Base-by-base conservation (phyloP, 441 rosid species). In the Geranium incanum region DNA sequence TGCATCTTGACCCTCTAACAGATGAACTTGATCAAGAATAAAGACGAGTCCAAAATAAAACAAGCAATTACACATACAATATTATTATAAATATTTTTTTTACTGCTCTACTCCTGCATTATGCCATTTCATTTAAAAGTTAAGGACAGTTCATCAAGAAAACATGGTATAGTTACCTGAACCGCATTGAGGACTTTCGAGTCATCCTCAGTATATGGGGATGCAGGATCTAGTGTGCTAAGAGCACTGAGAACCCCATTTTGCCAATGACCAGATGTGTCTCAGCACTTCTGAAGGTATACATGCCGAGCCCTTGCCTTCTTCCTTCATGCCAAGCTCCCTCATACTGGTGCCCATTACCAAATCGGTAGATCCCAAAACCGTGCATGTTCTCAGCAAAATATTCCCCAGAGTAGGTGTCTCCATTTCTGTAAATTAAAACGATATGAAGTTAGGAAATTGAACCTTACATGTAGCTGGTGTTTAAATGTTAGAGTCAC, bases 321-420 rank as follows among this genome's bases (percentile, higher is more conserved):
- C 82, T 86, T 68, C 93, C 90, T 71, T 88, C 93, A 66, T 88
- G 93, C 93, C 93, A 88, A 21, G 90, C 90, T 73, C 89, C 90
- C 72, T 88, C 93, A 63, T 86, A 88, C 52, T 71, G 73, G 50
- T 87, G 89, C 59, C 89, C 86, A 50, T 87, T 87, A 62, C 86
- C 90, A 81, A 84, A 88, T 39, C 80, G 84, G 75, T 88, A 88
- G 23, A 86, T 83, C 67, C 90, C 90, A 74, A 86, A 88, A 23
- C 90, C 93, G 60, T 88, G 90, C 88, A 86, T 85, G 79, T 80
- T 88, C 77, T 86, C 93, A 0, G 89, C 87, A 77, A 88, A 88
- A 76, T 88, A 88, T 77, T 88, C 93, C 69, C 90, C 93, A 5
- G 85, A 78, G 70, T 88, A 88, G 36, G 84, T 79, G 80, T 88